Evolutionary conservation across 2,329 filamentous ascomycete species (phyloP).

Genomic region (Hirsutella minnesotensis): DNA sequence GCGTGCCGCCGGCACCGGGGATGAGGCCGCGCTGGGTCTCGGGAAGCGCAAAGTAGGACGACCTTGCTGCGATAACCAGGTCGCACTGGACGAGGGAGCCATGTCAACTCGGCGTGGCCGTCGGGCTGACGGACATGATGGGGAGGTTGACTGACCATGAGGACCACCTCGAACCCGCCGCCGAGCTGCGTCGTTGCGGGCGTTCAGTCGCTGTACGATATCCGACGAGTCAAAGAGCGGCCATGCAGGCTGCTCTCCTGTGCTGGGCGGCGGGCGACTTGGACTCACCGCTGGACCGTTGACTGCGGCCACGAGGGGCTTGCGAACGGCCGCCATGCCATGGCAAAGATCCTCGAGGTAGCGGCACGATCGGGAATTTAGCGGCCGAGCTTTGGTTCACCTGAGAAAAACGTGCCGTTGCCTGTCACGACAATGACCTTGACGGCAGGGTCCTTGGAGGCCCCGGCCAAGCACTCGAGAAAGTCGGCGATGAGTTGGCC

Average conservation of each 20-base stretch:
- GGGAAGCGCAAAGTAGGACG: conserved; percentile 25
- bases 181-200: conserved; percentile 25
- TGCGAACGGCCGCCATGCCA: conserved; percentile 22
- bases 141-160: conserved; percentile 30
- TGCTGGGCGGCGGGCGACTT: too few relatives aligned
- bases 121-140: not conserved
- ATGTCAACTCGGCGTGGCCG: conserved; percentile 2
- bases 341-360: conserved; percentile 29
- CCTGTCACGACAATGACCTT: conserved; percentile 26
- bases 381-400: conserved; percentile 3
- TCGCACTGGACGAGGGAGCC: conserved; percentile 18
- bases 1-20: conserved; percentile 27
- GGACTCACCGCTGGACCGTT: conserved; percentile 35
- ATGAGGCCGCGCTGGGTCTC: conserved; percentile 28
- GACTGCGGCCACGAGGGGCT: conserved; percentile 37
- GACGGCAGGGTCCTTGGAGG: conserved; percentile 12
- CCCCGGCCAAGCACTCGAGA: conserved; percentile 14
- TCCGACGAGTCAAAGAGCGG: conserved; percentile 8
- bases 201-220: not conserved
- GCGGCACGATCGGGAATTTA: conserved; percentile 15
- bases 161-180: conserved; percentile 37
- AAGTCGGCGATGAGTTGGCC: conserved; percentile 35
- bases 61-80: conserved; percentile 23
- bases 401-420: conserved; percentile 13
- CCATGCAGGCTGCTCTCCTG: not conserved